phyloP scores from a whole-genome alignment of 2,329 filamentous ascomycete genomes.

The Cryphonectria radicalis region DNA sequence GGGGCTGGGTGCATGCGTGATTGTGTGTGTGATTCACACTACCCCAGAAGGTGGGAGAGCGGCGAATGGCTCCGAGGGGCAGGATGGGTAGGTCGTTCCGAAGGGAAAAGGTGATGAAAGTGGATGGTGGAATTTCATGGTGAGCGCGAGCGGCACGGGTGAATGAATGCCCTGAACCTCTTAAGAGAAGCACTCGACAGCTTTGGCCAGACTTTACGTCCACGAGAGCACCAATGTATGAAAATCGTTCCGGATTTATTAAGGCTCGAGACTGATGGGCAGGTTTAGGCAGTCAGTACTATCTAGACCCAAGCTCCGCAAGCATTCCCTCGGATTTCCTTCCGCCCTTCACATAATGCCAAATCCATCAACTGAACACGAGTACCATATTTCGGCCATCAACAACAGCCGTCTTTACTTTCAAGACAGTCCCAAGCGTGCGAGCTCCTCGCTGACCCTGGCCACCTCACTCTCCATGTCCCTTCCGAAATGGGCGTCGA shows the following conservation, averaged over 20 bases:
- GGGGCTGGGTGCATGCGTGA: constrained; percentile 46
- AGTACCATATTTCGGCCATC: neutral
- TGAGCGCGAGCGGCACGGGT: neutral
- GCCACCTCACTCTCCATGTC: neutral
- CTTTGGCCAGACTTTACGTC: neutral
- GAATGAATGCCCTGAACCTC: no score
- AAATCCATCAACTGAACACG: neutral
- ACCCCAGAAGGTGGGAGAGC: neutral
- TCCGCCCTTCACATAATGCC: neutral
- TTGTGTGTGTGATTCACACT: neutral
- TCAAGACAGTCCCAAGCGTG: neutral
- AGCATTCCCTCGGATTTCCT: neutral
- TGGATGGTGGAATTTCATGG: neutral
- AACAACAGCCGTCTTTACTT: neutral
- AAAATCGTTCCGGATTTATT: neutral
- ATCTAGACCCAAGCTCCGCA: neutral
- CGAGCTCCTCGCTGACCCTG: neutral
- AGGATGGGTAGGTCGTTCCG: neutral
- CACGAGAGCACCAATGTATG: no score
- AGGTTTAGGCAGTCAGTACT: neutral
- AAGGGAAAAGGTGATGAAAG: neutral
- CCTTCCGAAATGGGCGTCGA: neutral
- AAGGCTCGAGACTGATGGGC: neutral
- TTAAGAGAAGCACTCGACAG: neutral
- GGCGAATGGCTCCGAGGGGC: neutral